phyloP scores from a whole-genome alignment of 345 rosid species.

The Salix udensis region DNA sequence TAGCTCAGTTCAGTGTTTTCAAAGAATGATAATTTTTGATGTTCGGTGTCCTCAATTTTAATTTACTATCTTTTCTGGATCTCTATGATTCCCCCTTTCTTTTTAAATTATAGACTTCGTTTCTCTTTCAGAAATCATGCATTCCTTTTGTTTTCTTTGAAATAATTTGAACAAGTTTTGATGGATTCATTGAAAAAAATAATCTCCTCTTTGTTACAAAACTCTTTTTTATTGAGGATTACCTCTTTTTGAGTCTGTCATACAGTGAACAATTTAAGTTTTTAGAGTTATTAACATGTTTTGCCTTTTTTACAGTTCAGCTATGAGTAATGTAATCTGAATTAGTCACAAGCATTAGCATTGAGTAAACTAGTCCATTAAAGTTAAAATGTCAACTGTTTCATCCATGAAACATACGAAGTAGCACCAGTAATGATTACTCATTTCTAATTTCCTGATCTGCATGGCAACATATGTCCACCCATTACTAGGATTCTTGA shows the following conservation, averaged over 20 bases:
- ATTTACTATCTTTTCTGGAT: too few species aligned
- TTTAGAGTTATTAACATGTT: background rate
- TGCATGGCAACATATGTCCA: background rate
- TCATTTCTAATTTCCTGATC: background rate
- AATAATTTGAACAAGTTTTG: background rate
- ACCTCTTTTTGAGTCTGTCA: background rate
- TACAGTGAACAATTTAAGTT: background rate
- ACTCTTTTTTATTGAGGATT: background rate
- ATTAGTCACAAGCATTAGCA: background rate
- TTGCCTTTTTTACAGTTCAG: background rate
- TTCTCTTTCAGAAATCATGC: too few species aligned
- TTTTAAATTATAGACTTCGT: too few species aligned
- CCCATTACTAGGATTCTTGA: conserved; percentile 24
- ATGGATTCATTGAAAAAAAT: background rate
- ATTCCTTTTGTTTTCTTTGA: background rate
- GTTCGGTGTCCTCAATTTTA: background rate
- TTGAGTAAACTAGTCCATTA: background rate
- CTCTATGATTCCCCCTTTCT: too few species aligned
- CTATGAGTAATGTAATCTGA: background rate
- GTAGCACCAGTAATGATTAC: background rate
- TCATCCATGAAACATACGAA: background rate
- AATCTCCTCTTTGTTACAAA: background rate
- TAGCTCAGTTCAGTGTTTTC: background rate
- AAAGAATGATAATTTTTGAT: background rate
- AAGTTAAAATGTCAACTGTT: background rate